phyloP scores from a whole-genome alignment of 371 early-diverging fungal genomes.

The Vairimorpha ceranae region DNA sequence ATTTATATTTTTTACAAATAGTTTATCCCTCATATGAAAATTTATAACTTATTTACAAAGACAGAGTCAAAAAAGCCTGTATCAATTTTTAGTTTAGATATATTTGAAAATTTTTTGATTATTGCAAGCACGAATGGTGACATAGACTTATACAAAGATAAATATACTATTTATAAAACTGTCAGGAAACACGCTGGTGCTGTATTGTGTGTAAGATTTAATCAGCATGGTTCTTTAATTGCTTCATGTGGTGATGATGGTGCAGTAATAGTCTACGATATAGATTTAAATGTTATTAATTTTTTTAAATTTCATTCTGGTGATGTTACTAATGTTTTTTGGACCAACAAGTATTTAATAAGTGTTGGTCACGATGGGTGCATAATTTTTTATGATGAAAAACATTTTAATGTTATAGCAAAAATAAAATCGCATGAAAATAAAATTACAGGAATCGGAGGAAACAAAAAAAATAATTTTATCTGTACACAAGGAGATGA shows the following conservation, averaged over 20 bases:
- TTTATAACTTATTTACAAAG: constrained; percentile 18
- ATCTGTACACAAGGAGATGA: constrained; percentile 55
- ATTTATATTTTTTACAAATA: background rate
- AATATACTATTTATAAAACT: constrained; percentile 1
- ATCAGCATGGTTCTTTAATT: constrained; percentile 38
- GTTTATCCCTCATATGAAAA: constrained; percentile 36
- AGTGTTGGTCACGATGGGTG: constrained; percentile 59
- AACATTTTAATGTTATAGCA: constrained; percentile 11
- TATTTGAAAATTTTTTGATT: background rate
- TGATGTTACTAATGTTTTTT: constrained; percentile 52
- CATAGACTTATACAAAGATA: constrained; percentile 41
- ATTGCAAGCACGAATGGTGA: constrained; percentile 43
- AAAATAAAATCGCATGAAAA: constrained; percentile 44
- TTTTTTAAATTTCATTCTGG: constrained; percentile 8
- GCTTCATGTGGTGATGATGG: constrained; percentile 61
- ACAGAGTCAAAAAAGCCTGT: constrained; percentile 36
- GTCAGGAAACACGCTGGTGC: constrained; percentile 57
- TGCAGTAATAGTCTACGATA: constrained; percentile 45
- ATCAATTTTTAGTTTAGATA: constrained; percentile 49
- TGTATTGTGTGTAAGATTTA: constrained; percentile 56
- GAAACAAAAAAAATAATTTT: constrained; percentile 32
- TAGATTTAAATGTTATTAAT: background rate
- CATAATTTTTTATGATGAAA: constrained; percentile 44
- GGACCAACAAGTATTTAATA: constrained; percentile 44
- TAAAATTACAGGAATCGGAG: constrained; percentile 51